These are phyloP conservation scores for Polyrhizophydium stewartii DNA, from an alignment of 371 early-diverging fungal species.

Conservation along the genomic window DNA sequence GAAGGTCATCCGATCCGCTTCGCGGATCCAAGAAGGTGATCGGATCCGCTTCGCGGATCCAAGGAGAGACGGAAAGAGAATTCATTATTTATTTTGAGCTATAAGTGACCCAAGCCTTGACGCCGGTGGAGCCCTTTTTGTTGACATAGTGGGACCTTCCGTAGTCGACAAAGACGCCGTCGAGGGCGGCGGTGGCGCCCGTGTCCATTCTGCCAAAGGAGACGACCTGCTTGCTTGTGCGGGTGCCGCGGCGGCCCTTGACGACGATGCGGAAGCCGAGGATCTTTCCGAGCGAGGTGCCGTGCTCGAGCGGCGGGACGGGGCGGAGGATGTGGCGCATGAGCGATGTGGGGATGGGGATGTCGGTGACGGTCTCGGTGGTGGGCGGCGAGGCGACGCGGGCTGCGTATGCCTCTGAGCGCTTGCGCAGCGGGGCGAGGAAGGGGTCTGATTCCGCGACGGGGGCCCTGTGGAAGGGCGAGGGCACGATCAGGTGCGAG, in stretches of 20 bases:
- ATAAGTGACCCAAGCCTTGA: constrained; percentile 39
- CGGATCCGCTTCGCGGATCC: too few relatives aligned
- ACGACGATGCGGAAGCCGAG: constrained; percentile 36
- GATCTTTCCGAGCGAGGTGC: constrained; percentile 24
- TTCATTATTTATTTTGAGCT: constrained; percentile 1
- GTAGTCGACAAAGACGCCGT: constrained; percentile 31
- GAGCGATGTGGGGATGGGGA: constrained; percentile 44
- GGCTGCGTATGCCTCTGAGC: not conserved
- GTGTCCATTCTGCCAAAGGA: constrained; percentile 26
- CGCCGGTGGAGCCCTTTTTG: constrained; percentile 40
- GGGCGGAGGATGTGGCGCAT: constrained; percentile 28
- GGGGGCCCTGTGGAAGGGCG: constrained; percentile 20
- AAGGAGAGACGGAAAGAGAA: too few relatives aligned
- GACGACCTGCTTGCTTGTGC: constrained; percentile 23
- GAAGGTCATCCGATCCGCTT: too few relatives aligned
- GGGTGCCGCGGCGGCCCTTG: constrained; percentile 31
- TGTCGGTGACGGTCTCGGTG: constrained; percentile 27
- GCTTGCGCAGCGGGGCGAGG: not conserved
- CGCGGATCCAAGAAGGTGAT: too few relatives aligned
- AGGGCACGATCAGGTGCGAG: constrained; percentile 16
- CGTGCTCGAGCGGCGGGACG: constrained; percentile 8
- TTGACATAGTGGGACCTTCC: constrained; percentile 24
- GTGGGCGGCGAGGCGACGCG: not conserved
- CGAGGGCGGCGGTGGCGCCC: constrained; percentile 25
- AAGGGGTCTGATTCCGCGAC: not conserved